phyloP scores from a whole-genome alignment of 768 basidiomycete genomes.

The Mycena rosella region DNA sequence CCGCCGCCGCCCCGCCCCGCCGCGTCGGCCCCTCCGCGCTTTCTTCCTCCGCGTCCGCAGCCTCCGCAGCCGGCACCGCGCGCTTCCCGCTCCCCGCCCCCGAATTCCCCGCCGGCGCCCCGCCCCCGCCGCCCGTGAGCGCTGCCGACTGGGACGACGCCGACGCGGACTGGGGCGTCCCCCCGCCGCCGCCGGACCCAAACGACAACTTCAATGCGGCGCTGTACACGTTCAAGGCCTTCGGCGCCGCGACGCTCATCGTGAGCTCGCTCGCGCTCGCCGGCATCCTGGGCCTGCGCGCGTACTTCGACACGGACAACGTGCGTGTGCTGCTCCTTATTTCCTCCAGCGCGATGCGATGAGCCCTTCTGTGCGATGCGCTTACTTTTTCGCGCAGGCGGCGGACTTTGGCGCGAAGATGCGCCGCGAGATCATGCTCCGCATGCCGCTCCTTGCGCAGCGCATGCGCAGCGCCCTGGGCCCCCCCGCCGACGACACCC shows the following conservation, averaged over 20 bases:
- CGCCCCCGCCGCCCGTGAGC: background rate
- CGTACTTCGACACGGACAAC: constrained; percentile 65
- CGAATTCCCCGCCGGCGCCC: background rate
- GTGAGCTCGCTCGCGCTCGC: constrained; percentile 63
- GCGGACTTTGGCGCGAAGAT: constrained; percentile 23
- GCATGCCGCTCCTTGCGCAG: constrained; percentile 72
- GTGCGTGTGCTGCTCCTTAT: constrained; percentile 55
- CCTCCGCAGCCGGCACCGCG: too few relatives aligned
- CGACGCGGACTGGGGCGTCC: constrained; percentile 35
- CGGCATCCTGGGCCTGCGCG: constrained; percentile 63
- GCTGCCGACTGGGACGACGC: constrained; percentile 35
- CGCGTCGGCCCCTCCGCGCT: constrained; percentile 22
- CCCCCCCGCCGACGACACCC: too few relatives aligned
- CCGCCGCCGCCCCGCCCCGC: constrained; percentile 26
- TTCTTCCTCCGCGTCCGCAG: constrained; percentile 1
- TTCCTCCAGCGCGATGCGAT: too few relatives aligned
- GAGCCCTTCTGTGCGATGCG: background rate
- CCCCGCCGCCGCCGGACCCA: constrained; percentile 21
- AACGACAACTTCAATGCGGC: constrained; percentile 61
- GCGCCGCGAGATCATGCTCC: constrained; percentile 18
- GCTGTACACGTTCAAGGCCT: constrained; percentile 71
- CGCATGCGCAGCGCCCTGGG: constrained; percentile 65
- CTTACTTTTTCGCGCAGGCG: constrained; percentile 14
- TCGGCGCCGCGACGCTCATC: constrained; percentile 72
- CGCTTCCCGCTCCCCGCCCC: constrained; percentile 22